These are phyloP conservation scores for Micractinium conductrix DNA, from an alignment of 139 green algal species.

Conservation along the genomic window DNA sequence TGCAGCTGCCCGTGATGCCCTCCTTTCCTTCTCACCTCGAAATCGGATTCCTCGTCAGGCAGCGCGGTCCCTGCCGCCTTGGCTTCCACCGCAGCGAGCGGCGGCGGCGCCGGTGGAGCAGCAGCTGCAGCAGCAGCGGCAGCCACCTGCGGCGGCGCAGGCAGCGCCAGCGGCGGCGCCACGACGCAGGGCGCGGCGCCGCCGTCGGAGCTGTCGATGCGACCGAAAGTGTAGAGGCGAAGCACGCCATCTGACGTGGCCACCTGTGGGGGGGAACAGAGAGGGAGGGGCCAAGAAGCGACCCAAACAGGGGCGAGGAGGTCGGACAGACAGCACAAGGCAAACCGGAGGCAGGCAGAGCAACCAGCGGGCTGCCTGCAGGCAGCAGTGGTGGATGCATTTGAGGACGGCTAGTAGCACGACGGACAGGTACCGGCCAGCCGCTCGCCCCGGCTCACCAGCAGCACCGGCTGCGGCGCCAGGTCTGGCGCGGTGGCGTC, in stretches of 20 bases:
- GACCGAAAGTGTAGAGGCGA: conserved; percentile 55
- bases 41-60: conserved; percentile 25
- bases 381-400: neutral
- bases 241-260: conserved; percentile 67
- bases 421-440: neutral
- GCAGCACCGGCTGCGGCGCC: conserved; percentile 49
- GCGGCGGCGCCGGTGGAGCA: neutral
- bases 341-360: too few relatives aligned
- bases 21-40: neutral
- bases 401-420: too few relatives aligned
- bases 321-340: too few relatives aligned
- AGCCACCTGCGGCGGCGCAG: neutral
- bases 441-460: neutral
- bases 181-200: neutral
- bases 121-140: neutral
- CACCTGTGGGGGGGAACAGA: conserved; percentile 26
- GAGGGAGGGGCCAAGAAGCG: too few relatives aligned
- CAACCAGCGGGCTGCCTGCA: neutral
- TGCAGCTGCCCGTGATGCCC: neutral
- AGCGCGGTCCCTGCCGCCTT: conserved; percentile 5
- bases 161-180: neutral
- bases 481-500: conserved; percentile 48
- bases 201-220: neutral
- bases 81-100: neutral
- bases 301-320: too few relatives aligned